Evolutionary conservation across 1,284 basidiomycete genomes (phyloP).

Genomic region (Ustilago trichophora): DNA sequence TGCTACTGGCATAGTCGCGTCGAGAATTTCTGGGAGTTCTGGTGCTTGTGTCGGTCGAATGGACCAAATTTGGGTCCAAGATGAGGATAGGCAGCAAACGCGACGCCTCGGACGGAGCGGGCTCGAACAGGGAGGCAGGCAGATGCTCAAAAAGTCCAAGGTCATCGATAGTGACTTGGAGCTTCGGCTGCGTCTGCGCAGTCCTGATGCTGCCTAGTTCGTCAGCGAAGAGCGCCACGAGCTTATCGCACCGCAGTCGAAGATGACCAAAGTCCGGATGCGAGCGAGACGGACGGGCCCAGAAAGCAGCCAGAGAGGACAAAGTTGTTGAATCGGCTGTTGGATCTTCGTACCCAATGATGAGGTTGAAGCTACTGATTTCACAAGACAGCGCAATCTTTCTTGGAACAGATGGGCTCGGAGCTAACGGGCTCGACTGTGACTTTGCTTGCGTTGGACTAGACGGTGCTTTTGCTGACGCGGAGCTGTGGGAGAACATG

Average conservation of each 20-base stretch:
- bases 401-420: background rate
- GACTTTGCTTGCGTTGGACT: too few species aligned
- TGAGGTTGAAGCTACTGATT: slow-evolving; percentile 26
- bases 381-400: slow-evolving; percentile 9
- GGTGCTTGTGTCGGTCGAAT: background rate
- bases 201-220: background rate
- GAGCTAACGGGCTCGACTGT: too few species aligned
- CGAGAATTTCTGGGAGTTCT: slow-evolving; percentile 3
- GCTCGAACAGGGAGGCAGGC: slow-evolving; percentile 7
- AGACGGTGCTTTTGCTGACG: background rate
- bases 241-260: slow-evolving; percentile 37
- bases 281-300: slow-evolving; percentile 36
- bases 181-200: background rate
- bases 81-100: slow-evolving; percentile 35
- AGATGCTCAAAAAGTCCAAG: slow-evolving; percentile 44
- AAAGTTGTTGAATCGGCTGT: background rate
- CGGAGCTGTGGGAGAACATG: background rate
- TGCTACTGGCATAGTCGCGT: slow-evolving; percentile 30
- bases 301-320: slow-evolving; percentile 28
- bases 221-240: slow-evolving; percentile 9
- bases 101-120: slow-evolving; percentile 12
- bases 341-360: slow-evolving; percentile 42
- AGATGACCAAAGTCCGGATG: slow-evolving; percentile 51
- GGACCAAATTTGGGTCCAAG: slow-evolving; percentile 29
- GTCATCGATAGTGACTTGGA: slow-evolving; percentile 21